Base-by-base conservation (phyloP, 371 early-diverging fungal genomes). In the Mortierella sp. region DNA sequence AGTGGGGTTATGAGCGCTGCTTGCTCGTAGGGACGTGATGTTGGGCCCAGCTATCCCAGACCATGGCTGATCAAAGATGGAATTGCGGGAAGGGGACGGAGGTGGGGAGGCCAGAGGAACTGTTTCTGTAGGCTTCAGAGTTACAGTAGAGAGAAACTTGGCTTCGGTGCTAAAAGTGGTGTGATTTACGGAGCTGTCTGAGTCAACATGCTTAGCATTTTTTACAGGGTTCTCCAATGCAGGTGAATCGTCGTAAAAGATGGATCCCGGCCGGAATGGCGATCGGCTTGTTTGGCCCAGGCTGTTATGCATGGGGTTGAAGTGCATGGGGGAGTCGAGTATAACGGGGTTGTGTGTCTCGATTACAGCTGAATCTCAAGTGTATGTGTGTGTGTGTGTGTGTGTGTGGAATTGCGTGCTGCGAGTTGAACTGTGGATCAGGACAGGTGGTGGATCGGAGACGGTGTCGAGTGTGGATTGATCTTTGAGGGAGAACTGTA, bases 41-140 rank as follows among this genome's bases (percentile, higher is more conserved):
- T 76, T 69, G 53, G 76, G 76, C 12, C 75, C 56, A 14, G 61
- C 15, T 19, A 57, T 12, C 39, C 32, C 43, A 19, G 69, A 59
- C 76, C 76, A 76, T 6, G 76, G 53, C 54, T 64, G 69, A 47
- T 76, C 65, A 57, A 76, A 76, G 60, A 76, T 76, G 48, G 76
- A 60, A 42, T 76, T 76, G 49, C 76, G 61, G 2, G 76, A 76
- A 26, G 76, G 76, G 0, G 76, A 76, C 3, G 76, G 76, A 3
- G 76, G 76, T 0, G 76, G 76, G 1, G 76, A 76, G 53, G 54
- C 73, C 8, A 73, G 66, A 6, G 73, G 50, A 34, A 60, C 58
- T 4, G 46, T 24, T 3, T 52, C 58, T 11, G 68, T 37, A 17
- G 44, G 58, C 8, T 23, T 14, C 50, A 56, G 27, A 4, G 30